Base-by-base conservation (phyloP, 257 asterid genomes). In the Parsonsia alboflavescens region DNA sequence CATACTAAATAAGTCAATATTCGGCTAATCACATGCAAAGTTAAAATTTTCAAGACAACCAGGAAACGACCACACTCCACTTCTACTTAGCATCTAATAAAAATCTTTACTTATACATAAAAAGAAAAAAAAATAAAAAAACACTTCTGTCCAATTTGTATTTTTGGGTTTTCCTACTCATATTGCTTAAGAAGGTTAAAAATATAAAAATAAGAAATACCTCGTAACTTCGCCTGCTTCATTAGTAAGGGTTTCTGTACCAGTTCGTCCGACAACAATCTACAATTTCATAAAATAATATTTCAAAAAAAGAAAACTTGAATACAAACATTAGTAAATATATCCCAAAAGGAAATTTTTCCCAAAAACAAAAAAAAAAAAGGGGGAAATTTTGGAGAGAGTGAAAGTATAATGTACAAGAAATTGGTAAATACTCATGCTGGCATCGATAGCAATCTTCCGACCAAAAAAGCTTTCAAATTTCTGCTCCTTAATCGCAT, bases 141-240 rank as follows among this genome's bases (percentile, higher is more conserved):
- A 41, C 2, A 26, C 48, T 28, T 15, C 4, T 52, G 3, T 46
- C 46, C 39, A 10, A 7, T 24, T 11, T 7, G n/a, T n/a, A n/a
- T 44, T 21, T 11, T 49, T 67, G 6, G 26, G 0, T 54, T 41
- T 57, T 41, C 57, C 19, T 57, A 36, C 16, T 67, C 24, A 2
- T n/a, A 10, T 28, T 10, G 39, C n/a, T 41, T 22, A 65, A 19
- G 10, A 39, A 65, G 45, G 28, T 50, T 39, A 44, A 42, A 67
- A 79, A 44, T 6, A 12, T 4, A 56, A 65, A 19, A 24, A 33
- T 33, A 16, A 45, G 0, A 4, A 42, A 24, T 79, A 92, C 99
- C 98, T 95, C 15, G 99, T 95, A 72, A 93, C 96, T 80, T 95
- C 98, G 62, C 99, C 98, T 61, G 97, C 97, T 85, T 95, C 99